phyloP scores from a whole-genome alignment of 139 green algal species.

The Pleodorina starrii region DNA sequence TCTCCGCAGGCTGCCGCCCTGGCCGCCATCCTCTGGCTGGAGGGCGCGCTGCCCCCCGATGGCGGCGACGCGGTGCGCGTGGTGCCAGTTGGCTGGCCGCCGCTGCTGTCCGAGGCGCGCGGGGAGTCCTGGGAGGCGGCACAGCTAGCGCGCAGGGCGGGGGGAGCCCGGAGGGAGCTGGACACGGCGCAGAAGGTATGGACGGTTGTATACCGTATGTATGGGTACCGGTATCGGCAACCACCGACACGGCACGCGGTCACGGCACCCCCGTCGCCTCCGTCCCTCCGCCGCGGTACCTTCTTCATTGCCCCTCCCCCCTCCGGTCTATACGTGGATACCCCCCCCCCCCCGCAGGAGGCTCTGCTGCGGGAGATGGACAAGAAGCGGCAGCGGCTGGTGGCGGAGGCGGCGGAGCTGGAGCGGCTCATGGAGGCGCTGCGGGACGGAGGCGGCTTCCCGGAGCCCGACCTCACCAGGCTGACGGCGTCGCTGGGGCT shows the following conservation, averaged over 20 bases:
- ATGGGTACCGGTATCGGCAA: too few species aligned
- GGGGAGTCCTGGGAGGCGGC: slow-evolving; percentile 32
- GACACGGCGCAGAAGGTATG: slow-evolving; percentile 29
- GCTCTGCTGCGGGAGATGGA: slow-evolving; percentile 45
- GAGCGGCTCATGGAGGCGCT: slow-evolving; percentile 41
- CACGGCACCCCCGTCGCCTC: too few species aligned
- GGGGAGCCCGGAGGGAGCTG: slow-evolving; percentile 30
- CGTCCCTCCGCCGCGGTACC: too few species aligned
- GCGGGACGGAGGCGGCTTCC: not conserved
- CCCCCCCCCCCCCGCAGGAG: too few species aligned
- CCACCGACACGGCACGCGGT: too few species aligned
- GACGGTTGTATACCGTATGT: too few species aligned
- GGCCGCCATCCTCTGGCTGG: slow-evolving; percentile 38
- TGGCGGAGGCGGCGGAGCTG: slow-evolving; percentile 48
- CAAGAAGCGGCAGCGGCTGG: slow-evolving; percentile 48
- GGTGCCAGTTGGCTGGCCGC: slow-evolving; percentile 45
- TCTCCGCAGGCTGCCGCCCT: slow-evolving; percentile 12
- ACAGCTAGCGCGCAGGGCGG: slow-evolving; percentile 19
- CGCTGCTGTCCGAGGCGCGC: slow-evolving; percentile 47
- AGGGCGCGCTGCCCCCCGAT: slow-evolving; percentile 14
- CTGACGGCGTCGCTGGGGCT: slow-evolving; percentile 37
- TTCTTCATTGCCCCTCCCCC: too few species aligned
- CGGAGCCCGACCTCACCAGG: not conserved
- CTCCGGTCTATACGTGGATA: too few species aligned
- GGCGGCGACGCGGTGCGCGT: slow-evolving; percentile 40